Evolutionary conservation across 1,139 yeast species (phyloP), one percentile per base, ranked within the genome.

Genomic region (Geotrichum reessii): DNA sequence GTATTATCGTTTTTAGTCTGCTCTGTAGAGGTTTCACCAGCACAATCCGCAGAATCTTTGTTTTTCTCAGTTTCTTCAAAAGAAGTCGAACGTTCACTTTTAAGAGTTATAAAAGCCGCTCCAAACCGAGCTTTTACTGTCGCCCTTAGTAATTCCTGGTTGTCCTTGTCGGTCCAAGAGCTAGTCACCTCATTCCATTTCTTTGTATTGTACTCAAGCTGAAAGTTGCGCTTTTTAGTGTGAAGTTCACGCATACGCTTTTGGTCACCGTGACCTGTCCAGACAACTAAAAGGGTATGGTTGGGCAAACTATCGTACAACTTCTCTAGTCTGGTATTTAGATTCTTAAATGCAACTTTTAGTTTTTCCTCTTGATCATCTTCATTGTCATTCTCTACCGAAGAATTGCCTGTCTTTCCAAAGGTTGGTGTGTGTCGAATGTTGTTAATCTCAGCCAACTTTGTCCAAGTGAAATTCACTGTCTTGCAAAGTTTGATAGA

Each of bases 181-280:
- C 76, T 76, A 58, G 79, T 81, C 24, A 78, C 72, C 11, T 75
- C 84, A 55, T 69, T 75, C 72, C 71, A 78, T 58, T 67, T 77
- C 61, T 73, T 78, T 65, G 64, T 78, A 70, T 64, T 73, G 73
- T 68, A 81, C 63, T 72, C 81, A 64, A 61, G 67, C 63, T 76
- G 78, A 69, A 72, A 81, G 62, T 66, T 70, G 63, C 65, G 69
- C 60, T 74, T 80, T 69, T 63, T 71, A 65, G 61, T 68, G 62
- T 80, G 82, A 53, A 89, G 73, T 53, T 74, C 70, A 17, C 72
- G 69, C 81, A 85, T 78, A 51, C 76, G 80, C 21, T 77, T 69
- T 2, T 86, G 83, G 64, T 83, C 81, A 1, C 92, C 91, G 58
- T 81, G 76, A 1, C 87, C 88, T 0, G 90, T 78, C 65, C 82